Evolutionary conservation across 2,329 filamentous ascomycete genomes (phyloP).

Genomic region (Madurella mycetomatis): DNA sequence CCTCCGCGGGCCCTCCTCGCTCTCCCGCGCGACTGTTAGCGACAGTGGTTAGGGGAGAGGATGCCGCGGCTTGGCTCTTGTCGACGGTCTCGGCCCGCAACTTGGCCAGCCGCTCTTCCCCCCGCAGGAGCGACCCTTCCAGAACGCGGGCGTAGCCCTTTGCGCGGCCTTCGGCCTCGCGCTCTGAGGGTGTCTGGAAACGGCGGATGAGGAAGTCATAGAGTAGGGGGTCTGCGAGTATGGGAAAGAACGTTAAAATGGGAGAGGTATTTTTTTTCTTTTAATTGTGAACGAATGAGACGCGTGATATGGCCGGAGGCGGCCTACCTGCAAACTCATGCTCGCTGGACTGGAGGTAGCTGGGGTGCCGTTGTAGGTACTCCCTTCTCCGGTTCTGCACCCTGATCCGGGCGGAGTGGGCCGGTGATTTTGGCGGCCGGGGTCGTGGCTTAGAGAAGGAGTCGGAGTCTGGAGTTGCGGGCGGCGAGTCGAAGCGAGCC

Average conservation of each 20-base stretch:
- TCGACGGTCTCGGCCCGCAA: no score
- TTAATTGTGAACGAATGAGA: no score
- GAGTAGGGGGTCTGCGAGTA: slow-evolving; percentile 61
- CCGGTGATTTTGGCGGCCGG: slow-evolving; percentile 40
- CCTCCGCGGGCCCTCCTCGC: neutral
- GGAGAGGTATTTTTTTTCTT: no score
- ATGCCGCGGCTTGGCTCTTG: no score
- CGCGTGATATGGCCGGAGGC: no score
- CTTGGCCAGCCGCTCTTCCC: slow-evolving; percentile 64
- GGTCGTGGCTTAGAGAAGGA: slow-evolving; percentile 39
- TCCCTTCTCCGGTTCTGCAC: slow-evolving; percentile 73
- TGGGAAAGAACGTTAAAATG: slow-evolving; percentile 1
- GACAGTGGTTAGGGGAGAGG: no score
- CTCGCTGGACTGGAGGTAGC: slow-evolving; percentile 60
- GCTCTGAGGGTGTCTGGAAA: slow-evolving; percentile 69
- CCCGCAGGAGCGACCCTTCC: slow-evolving; percentile 70
- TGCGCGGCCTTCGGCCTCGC: slow-evolving; percentile 64
- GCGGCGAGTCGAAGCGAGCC: slow-evolving; percentile 18
- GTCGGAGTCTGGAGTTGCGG: slow-evolving; percentile 4
- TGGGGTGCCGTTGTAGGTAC: slow-evolving; percentile 67
- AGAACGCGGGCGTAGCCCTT: slow-evolving; percentile 78
- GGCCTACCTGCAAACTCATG: slow-evolving; percentile 51
- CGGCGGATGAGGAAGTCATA: slow-evolving; percentile 77
- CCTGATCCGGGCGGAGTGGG: slow-evolving; percentile 45
- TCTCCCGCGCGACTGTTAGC: neutral